These are phyloP conservation scores for Stylonectria norvegica DNA, from an alignment of 2,329 filamentous ascomycete species.

Conservation along the genomic window DNA sequence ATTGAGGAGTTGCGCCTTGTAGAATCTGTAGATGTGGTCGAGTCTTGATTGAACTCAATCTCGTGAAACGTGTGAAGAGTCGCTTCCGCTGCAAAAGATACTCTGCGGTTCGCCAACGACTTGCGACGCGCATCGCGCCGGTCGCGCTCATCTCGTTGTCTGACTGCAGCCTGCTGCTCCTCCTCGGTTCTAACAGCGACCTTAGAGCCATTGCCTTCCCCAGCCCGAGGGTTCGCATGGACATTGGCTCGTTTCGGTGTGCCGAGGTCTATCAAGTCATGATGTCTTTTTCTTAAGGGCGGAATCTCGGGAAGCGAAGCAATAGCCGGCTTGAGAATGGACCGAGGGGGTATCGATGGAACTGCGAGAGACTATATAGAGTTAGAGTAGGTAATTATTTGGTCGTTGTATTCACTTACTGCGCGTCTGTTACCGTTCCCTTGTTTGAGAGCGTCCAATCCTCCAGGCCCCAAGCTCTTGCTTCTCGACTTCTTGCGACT, in stretches of 20 bases:
- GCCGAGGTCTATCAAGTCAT: constrained; percentile 18
- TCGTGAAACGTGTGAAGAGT: constrained; percentile 97
- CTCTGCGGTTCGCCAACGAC: constrained; percentile 85
- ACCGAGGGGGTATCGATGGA: constrained; percentile 53
- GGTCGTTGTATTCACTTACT: constrained; percentile 47
- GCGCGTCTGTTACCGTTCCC: constrained; percentile 74
- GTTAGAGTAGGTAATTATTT: constrained; percentile 13
- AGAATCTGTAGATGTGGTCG: constrained; percentile 74
- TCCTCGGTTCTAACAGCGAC: constrained; percentile 67
- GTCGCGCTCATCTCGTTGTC: constrained; percentile 68
- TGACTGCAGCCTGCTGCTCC: constrained; percentile 65
- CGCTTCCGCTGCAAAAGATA: constrained; percentile 95
- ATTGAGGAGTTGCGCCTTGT: constrained; percentile 69
- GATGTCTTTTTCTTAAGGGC: constrained; percentile 49
- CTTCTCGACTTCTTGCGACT: constrained; percentile 73
- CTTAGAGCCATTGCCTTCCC: constrained; percentile 45
- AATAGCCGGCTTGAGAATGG: constrained; percentile 79
- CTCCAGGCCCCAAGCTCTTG: constrained; percentile 93
- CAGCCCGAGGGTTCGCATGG: constrained; percentile 13
- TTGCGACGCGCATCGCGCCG: constrained; percentile 86
- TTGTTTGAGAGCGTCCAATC: constrained; percentile 76
- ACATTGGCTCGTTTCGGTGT: constrained; percentile 10
- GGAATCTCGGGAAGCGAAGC: constrained; percentile 65
- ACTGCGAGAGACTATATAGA: constrained; percentile 52
- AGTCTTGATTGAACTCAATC: constrained; percentile 83